These are phyloP conservation scores for Hamamelis virginiana DNA, from an alignment of 164 flowering plant genomes.

Conservation along the genomic window DNA sequence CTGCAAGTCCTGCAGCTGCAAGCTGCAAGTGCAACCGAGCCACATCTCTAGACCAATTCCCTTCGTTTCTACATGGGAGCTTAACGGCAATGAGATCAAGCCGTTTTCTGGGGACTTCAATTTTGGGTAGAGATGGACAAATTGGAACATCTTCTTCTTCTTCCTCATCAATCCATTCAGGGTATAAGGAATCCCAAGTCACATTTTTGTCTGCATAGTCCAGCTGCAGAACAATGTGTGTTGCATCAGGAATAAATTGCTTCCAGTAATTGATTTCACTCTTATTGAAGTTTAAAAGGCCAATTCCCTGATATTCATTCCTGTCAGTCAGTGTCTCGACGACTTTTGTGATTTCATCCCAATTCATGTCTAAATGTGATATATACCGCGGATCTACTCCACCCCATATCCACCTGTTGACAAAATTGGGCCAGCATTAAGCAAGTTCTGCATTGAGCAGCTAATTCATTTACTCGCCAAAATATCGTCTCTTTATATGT, in stretches of 20 bases:
- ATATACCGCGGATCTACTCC: slow-evolving; percentile 39
- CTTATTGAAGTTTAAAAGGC: slow-evolving; percentile 51
- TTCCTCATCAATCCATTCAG: slow-evolving; percentile 81
- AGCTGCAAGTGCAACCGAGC: slow-evolving; percentile 61
- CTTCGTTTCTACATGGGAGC: slow-evolving; percentile 48
- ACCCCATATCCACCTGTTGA: slow-evolving; percentile 53
- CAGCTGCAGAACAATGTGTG: slow-evolving; percentile 30
- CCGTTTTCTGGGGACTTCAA: slow-evolving; percentile 32
- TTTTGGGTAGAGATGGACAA: slow-evolving; percentile 50
- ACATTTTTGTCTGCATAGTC: slow-evolving; percentile 35
- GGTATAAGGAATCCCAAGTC: slow-evolving; percentile 64
- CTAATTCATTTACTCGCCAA: no score
- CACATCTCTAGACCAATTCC: slow-evolving; percentile 58
- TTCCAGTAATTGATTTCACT: slow-evolving; percentile 46
- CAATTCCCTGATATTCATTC: slow-evolving; percentile 42
- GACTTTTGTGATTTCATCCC: slow-evolving; percentile 40
- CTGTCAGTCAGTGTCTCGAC: slow-evolving; percentile 23
- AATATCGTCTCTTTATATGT: no score
- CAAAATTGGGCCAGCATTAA: slow-evolving; percentile 28
- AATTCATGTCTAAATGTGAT: slow-evolving; percentile 36
- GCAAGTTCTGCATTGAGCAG: background rate
- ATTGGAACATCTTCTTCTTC: slow-evolving; percentile 54
- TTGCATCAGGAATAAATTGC: slow-evolving; percentile 36
- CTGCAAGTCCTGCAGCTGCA: slow-evolving; percentile 48
- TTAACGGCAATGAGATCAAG: slow-evolving; percentile 53